phyloP scores from a whole-genome alignment of 2,329 filamentous ascomycete species.

The Cladophialophora carrionii region DNA sequence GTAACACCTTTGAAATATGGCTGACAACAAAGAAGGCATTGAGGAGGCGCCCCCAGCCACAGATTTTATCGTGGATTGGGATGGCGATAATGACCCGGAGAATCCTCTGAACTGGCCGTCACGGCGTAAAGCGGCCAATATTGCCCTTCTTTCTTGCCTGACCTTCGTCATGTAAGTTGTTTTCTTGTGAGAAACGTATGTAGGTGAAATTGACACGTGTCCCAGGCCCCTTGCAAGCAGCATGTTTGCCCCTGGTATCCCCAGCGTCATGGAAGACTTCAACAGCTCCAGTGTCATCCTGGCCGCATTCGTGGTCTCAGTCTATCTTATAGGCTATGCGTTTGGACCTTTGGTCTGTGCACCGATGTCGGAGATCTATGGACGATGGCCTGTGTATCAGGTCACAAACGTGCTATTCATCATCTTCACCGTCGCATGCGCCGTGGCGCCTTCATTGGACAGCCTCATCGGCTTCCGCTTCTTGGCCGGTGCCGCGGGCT shows the following conservation, averaged over 20 bases:
- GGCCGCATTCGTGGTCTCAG: conserved; percentile 56
- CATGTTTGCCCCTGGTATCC: conserved; percentile 60
- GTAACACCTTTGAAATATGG: conserved; percentile 3
- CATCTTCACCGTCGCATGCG: conserved; percentile 64
- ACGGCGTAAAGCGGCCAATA: conserved; percentile 61
- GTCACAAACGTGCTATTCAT: conserved; percentile 59
- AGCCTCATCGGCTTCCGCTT: conserved; percentile 64
- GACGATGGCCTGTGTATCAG: conserved; percentile 59
- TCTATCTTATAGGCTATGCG: conserved; percentile 59
- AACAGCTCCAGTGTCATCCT: conserved; percentile 47
- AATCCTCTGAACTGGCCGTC: conserved; percentile 60
- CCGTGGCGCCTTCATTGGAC: conserved; percentile 55
- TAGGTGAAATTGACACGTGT: not conserved
- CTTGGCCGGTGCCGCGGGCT: conserved; percentile 62
- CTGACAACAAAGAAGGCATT: conserved; percentile 6
- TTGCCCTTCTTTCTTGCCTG: conserved; percentile 59
- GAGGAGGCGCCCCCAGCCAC: conserved; percentile 8
- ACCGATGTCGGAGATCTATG: conserved; percentile 61
- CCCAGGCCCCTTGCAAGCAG: conserved; percentile 61
- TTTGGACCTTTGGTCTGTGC: conserved; percentile 57
- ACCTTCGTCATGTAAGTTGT: conserved; percentile 58
- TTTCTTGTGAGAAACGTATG: not conserved
- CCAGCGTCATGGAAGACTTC: conserved; percentile 58
- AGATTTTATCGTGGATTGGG: conserved; percentile 49
- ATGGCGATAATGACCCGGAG: conserved; percentile 56